Conservation (phyloP, 2,329 filamentous ascomycete genomes). For the Fusarium beomiforme region DNA sequence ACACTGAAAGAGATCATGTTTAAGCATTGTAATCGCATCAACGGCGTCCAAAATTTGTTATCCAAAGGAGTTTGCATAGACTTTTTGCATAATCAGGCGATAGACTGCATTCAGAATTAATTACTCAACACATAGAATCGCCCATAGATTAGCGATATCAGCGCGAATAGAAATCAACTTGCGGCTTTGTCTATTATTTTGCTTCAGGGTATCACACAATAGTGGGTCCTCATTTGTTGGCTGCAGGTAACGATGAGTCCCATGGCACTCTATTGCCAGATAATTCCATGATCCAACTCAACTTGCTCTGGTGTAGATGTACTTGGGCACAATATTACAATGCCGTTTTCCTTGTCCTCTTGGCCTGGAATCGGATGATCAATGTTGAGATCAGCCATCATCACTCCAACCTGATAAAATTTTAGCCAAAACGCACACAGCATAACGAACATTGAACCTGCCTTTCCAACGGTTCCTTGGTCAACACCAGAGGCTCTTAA, state of each 20-base stretch:
- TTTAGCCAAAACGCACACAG: neutral
- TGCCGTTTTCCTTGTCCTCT: constrained; percentile 25
- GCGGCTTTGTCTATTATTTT: rapidly evolving
- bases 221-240: too few species aligned
- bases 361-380: constrained; percentile 17
- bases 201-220: rapidly evolving
- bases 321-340: constrained; percentile 22
- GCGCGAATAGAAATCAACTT: neutral
- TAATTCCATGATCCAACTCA: neutral
- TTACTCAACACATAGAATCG: neutral
- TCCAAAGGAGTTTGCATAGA: neutral
- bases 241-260: rapidly evolving
- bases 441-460: neutral
- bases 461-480: constrained; percentile 19
- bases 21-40: neutral
- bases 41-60: too few species aligned
- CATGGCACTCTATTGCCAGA: neutral
- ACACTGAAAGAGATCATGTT: neutral
- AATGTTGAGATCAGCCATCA: constrained; percentile 14
- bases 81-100: neutral
- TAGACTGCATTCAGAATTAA: neutral
- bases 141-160: neutral
- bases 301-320: neutral
- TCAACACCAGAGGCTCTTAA: constrained; percentile 54
- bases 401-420: neutral